Evolutionary conservation across 1,139 yeast genomes (phyloP), one percentile per base, ranked within the genome.

Genomic region (Sugiyamaella japonica): DNA sequence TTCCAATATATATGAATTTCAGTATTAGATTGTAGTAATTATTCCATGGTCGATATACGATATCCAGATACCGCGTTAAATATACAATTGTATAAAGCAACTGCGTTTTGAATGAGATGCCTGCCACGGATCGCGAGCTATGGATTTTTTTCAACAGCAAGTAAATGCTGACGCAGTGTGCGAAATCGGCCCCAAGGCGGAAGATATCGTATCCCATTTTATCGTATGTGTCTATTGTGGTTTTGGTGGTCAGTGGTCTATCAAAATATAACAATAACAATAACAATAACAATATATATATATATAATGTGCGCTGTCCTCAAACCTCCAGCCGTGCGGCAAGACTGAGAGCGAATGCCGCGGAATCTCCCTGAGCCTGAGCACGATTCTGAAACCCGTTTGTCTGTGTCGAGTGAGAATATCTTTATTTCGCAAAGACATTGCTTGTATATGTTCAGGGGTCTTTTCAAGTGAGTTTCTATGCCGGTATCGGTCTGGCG

Each of bases 101-200:
- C 69, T 93, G 98, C 0, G 98, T 89, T 73, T 91, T 91, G 69
- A 89, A 76, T 3, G 97, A 90, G 54, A 93, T 81, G 37, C 99
- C 99, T 43, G 84, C 81, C 54, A 86, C 84, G 10, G 96, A 85
- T 62, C 77, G 76, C 56, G 86, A 80, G 23, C 73, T 70, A 57
- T 77, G 82, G 65, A 93, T 89, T 50, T 90, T 83, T 58, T 82
- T 84, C 53, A 91, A 76, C 60, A 93, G 77, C 57, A 93, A 79
- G 58, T 88, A 75, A 58, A 89, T 86, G 66, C 96, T 85, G 41
- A 87, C 84, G 70, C 89, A 75, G 70, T 93, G 99, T 51, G 95
- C 82, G 58, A 89, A 69, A 68, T 93, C 99, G 10, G 45, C 51
- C 15, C 53, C 57, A 29, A 48, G 52, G 12, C 57, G 48, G 41